phyloP scores from a whole-genome alignment of 2,329 filamentous ascomycete genomes.

The Aspergillus luchuensis region DNA sequence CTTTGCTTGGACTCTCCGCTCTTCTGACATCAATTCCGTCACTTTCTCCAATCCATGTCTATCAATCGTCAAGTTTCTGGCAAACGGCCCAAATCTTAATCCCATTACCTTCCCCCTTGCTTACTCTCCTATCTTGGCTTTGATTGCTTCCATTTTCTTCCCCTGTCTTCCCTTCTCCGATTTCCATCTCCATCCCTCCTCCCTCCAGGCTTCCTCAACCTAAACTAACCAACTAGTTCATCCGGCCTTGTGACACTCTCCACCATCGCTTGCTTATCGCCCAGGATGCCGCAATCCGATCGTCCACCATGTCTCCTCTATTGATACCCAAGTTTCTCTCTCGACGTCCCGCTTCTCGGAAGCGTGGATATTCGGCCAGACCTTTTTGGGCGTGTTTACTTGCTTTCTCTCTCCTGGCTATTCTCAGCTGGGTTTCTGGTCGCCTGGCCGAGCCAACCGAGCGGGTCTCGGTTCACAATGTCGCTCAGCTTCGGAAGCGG shows the following conservation, averaged over 20 bases:
- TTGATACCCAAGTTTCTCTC: conserved; percentile 23
- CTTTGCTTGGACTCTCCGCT: neutral
- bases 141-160: neutral
- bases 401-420: conserved; percentile 36
- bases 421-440: conserved; percentile 31
- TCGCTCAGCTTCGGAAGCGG: conserved; percentile 20
- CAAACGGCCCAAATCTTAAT: neutral
- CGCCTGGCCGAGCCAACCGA: conserved; percentile 1
- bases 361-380: conserved; percentile 44
- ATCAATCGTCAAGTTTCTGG: neutral
- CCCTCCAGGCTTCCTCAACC: neutral
- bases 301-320: conserved; percentile 28
- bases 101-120: neutral
- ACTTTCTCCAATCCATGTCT: neutral
- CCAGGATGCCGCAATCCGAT: conserved; percentile 31
- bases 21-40: neutral
- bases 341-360: conserved; percentile 24
- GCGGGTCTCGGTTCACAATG: neutral
- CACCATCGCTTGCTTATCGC: neutral
- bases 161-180: neutral
- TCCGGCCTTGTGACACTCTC: neutral
- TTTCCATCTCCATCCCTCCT: neutral
- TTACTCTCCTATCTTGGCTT: neutral
- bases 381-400: conserved; percentile 52
- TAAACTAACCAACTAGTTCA: neutral